Percentiles rank a stretch among this genome's conserved stretches.
Conservation (phyloP, 1,284 basidiomycete species). For the Irpex sp. region DNA sequence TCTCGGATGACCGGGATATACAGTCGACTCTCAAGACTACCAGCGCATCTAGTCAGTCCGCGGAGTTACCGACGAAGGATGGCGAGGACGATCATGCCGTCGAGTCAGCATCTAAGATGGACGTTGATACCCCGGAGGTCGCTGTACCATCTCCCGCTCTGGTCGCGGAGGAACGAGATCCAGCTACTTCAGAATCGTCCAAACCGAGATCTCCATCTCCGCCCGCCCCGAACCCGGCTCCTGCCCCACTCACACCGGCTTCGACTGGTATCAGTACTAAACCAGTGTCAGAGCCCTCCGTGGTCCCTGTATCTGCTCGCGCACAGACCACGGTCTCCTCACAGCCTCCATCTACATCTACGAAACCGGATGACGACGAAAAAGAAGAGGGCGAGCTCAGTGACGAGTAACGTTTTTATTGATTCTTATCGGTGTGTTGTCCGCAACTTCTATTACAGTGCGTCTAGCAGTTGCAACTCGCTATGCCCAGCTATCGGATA, state of each 20-base stretch:
- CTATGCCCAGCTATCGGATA: background rate
- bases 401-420: constrained; percentile 26
- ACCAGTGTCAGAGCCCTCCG: background rate
- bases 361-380: constrained; percentile 19
- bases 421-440: background rate
- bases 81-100: background rate
- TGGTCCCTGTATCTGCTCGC: background rate
- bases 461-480: background rate
- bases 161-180: background rate
- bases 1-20: background rate
- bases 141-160: background rate
- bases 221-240: background rate
- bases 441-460: background rate
- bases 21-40: background rate
- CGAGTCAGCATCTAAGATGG: background rate
- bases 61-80: background rate
- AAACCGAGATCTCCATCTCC: constrained; percentile 3
- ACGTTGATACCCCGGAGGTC: background rate
- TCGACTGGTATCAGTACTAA: background rate
- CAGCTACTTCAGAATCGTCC: background rate
- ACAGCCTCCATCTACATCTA: constrained; percentile 9
- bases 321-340: background rate
- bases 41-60: background rate
- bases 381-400: constrained; percentile 46
- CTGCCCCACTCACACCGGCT: background rate